These are phyloP conservation scores for Globomyces sp. DNA, from an alignment of 371 early-diverging fungal genomes.

Conservation along the genomic window DNA sequence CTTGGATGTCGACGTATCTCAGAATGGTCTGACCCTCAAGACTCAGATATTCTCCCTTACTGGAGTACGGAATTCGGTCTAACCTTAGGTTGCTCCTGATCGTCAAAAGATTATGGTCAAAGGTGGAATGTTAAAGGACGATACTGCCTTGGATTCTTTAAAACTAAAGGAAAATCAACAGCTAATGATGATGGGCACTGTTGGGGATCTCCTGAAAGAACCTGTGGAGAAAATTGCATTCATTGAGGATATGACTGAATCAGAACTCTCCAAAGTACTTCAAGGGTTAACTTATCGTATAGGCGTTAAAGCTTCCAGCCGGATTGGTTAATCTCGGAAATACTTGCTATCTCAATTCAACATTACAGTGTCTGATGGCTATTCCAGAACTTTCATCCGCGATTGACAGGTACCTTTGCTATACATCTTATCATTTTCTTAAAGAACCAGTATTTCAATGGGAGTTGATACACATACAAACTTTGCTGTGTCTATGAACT, in stretches of 20 bases:
- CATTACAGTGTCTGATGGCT: slow-evolving; percentile 91
- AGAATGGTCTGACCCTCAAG: slow-evolving; percentile 82
- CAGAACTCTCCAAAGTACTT: slow-evolving; percentile 72
- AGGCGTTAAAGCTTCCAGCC: slow-evolving; percentile 70
- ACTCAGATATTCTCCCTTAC: slow-evolving; percentile 89
- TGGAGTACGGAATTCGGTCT: slow-evolving; percentile 34
- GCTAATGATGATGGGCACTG: slow-evolving; percentile 90
- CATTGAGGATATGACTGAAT: slow-evolving; percentile 89
- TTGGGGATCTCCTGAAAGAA: slow-evolving; percentile 78
- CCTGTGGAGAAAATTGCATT: slow-evolving; percentile 71
- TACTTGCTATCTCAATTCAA: slow-evolving; percentile 98
- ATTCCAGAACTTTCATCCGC: slow-evolving; percentile 80
- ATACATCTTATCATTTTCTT: background rate
- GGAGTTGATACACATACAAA: slow-evolving; percentile 36
- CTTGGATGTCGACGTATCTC: slow-evolving; percentile 73
- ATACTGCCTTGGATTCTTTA: slow-evolving; percentile 66
- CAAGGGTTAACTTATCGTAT: slow-evolving; percentile 49
- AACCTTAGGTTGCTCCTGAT: slow-evolving; percentile 72
- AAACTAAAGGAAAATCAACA: slow-evolving; percentile 55
- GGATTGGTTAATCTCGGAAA: slow-evolving; percentile 95
- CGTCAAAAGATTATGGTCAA: slow-evolving; percentile 92
- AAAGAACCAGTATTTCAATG: background rate
- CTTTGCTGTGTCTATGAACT: slow-evolving; percentile 68
- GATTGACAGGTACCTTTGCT: slow-evolving; percentile 49
- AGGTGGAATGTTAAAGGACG: slow-evolving; percentile 93